These are phyloP conservation scores for Stagonosporopsis chrysanthemi DNA, from an alignment of 2,329 filamentous ascomycete genomes.

Conservation along the genomic window DNA sequence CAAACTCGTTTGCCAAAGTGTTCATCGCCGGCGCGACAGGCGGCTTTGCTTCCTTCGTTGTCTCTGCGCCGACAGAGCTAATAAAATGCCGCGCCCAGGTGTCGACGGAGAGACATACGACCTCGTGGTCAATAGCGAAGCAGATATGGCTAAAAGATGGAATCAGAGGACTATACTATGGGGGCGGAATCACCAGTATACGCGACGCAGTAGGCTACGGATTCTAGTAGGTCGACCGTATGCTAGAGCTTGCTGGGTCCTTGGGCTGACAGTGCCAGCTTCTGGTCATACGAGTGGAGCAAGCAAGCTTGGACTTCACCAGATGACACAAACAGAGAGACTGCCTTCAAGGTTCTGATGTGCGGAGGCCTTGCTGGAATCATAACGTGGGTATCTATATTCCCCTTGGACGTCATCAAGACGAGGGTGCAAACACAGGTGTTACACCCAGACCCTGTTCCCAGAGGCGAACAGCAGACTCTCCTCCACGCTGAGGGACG, in stretches of 20 bases:
- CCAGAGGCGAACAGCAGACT: slow-evolving; percentile 26
- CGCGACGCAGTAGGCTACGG: slow-evolving; percentile 93
- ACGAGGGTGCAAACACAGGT: slow-evolving; percentile 84
- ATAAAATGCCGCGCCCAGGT: slow-evolving; percentile 90
- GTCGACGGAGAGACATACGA: slow-evolving; percentile 46
- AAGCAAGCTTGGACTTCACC: slow-evolving; percentile 64
- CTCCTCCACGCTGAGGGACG: slow-evolving; percentile 29
- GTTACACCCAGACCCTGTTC: slow-evolving; percentile 10
- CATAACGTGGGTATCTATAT: slow-evolving; percentile 87
- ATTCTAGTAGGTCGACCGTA: slow-evolving; percentile 71
- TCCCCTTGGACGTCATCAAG: slow-evolving; percentile 91
- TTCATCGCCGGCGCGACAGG: slow-evolving; percentile 83
- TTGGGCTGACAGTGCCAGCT: slow-evolving; percentile 55
- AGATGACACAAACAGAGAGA: slow-evolving; percentile 56
- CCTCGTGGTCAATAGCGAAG: slow-evolving; percentile 69
- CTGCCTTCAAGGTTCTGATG: slow-evolving; percentile 71
- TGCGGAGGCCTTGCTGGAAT: slow-evolving; percentile 89
- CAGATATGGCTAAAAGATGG: slow-evolving; percentile 67
- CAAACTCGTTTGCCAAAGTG: slow-evolving; percentile 66
- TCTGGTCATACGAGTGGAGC: slow-evolving; percentile 86
- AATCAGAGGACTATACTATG: slow-evolving; percentile 77
- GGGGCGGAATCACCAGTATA: slow-evolving; percentile 80
- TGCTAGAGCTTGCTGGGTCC: not conserved
- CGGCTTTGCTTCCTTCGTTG: slow-evolving; percentile 82
- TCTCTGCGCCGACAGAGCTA: slow-evolving; percentile 88